A percentile compares a stretch with the other conserved stretches of the same genome.
Evolutionary conservation across 2,329 filamentous ascomycete species (phyloP).

Genomic region (Stachybotrys chartarum): DNA sequence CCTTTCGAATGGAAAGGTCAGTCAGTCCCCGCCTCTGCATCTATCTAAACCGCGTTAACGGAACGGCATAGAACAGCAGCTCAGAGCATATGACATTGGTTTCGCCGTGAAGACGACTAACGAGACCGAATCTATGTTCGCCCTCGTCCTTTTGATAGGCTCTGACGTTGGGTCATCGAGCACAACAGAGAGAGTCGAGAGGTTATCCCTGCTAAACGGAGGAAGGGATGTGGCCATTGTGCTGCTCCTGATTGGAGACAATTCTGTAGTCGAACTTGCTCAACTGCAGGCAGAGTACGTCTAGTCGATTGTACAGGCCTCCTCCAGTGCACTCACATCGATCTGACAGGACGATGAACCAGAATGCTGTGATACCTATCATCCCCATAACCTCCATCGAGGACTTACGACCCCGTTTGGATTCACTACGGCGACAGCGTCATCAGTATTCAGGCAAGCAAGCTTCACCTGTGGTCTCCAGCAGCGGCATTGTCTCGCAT

Average conservation of each 20-base stretch:
- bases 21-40: conserved; percentile 2
- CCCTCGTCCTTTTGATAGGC: conserved; percentile 32
- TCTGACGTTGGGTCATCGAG: conserved; percentile 23
- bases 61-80: conserved; percentile 25
- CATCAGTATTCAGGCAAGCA: background rate
- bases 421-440: conserved; percentile 25
- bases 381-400: conserved; percentile 31
- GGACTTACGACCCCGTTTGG: conserved; percentile 29
- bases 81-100: conserved; percentile 41
- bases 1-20: conserved; percentile 18
- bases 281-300: conserved; percentile 37
- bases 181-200: conserved; percentile 27
- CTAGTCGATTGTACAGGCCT: background rate
- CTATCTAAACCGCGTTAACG: conserved; percentile 1
- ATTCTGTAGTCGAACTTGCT: conserved; percentile 27
- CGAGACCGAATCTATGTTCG: conserved; percentile 15
- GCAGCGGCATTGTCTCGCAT: conserved; percentile 9
- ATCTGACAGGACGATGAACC: conserved; percentile 21
- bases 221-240: conserved; percentile 33
- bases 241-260: conserved; percentile 31
- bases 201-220: conserved; percentile 32
- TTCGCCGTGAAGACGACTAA: conserved; percentile 13
- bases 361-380: conserved; percentile 26
- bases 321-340: too few relatives aligned
- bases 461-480: background rate